phyloP scores from a whole-genome alignment of 345 rosid genomes.

The Passiflora organensis region DNA sequence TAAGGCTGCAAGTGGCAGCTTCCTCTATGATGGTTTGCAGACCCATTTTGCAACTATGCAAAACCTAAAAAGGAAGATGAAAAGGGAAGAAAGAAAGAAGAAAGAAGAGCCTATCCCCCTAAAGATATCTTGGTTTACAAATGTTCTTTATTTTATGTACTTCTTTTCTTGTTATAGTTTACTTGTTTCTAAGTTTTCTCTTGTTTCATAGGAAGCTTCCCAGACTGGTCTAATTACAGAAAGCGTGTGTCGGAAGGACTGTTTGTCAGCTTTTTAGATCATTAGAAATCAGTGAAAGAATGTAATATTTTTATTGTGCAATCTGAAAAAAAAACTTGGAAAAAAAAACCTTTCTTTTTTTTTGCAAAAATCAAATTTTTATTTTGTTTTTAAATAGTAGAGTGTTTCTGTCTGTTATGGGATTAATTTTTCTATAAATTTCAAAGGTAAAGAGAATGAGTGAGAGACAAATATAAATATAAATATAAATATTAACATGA shows the following conservation, averaged over 20 bases:
- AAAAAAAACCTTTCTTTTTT: no score
- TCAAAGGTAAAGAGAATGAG: no score
- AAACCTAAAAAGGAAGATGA: not conserved
- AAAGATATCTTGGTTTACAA: not conserved
- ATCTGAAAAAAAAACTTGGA: not conserved
- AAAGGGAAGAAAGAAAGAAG: not conserved
- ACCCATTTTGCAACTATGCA: constrained; percentile 23
- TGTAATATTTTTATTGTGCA: not conserved
- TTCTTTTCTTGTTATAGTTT: constrained; percentile 14
- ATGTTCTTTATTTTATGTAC: constrained; percentile 12
- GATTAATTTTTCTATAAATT: no score
- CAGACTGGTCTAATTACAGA: constrained; percentile 21
- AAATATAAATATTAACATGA: no score
- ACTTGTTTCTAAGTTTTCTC: constrained; percentile 6
- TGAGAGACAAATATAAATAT: no score
- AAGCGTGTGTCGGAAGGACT: constrained; percentile 15
- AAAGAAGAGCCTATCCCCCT: constrained; percentile 15
- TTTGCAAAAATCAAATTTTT: no score
- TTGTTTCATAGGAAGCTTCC: constrained; percentile 24
- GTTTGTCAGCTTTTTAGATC: constrained; percentile 13
- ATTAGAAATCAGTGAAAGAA: constrained; percentile 8
- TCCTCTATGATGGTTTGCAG: constrained; percentile 23
- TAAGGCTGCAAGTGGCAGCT: constrained; percentile 24
- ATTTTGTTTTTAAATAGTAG: no score
- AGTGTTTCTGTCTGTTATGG: no score